Base-by-base conservation (phyloP, 495 filamentous ascomycete species). In the Penicillium argentinense region DNA sequence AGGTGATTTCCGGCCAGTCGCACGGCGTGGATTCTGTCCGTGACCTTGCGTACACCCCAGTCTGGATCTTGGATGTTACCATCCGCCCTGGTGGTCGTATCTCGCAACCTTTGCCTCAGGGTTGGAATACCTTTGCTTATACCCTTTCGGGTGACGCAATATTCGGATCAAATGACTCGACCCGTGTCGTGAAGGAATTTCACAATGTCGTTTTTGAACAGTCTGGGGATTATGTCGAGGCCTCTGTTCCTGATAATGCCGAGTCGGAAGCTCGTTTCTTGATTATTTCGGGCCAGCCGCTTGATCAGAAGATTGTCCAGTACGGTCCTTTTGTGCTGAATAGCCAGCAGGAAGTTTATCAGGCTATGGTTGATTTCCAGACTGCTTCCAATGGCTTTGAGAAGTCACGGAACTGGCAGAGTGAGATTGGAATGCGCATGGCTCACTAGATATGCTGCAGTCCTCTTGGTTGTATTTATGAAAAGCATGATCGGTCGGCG, bases 261-360 rank as follows among this genome's bases (percentile, higher is more conserved):
- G 81, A 83, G 51, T 72, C 79, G 47, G 78, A 80, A 39, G 75
- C 78, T 1, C 74, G 84, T 24, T 88, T 96, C 59, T 77, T 97
- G 4, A 72, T 97, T 28, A 75, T 96, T 26, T 88, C 91, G 0
- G 92, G 92, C 2, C 79, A 89, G 57, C 88, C 91, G 12, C 76
- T 97, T 11, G 85, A 97, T 60, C 92, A 98, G 67, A 84, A 87
- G 42, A 85, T 98, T 16, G 88, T 97, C 19, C 92, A 98, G 77
- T 96, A 98, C 63, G 92, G 92, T 0, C 92, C 92, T 2, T 98
- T 98, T 63, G 93, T 98, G 11, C 59, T 96, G 49, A 96, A 76
- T 26, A 79, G 78, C 9, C 76, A 89, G 57, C 89, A 96, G 55
- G 82, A 93, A 62, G 89, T 98, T 28, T 87, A 90, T 53, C 82